Percentiles rank a stretch among this genome's conserved stretches.
These are phyloP conservation scores for Globisporangium perplexum DNA, from an alignment of 352 stramenopile species.

Conservation along the genomic window DNA sequence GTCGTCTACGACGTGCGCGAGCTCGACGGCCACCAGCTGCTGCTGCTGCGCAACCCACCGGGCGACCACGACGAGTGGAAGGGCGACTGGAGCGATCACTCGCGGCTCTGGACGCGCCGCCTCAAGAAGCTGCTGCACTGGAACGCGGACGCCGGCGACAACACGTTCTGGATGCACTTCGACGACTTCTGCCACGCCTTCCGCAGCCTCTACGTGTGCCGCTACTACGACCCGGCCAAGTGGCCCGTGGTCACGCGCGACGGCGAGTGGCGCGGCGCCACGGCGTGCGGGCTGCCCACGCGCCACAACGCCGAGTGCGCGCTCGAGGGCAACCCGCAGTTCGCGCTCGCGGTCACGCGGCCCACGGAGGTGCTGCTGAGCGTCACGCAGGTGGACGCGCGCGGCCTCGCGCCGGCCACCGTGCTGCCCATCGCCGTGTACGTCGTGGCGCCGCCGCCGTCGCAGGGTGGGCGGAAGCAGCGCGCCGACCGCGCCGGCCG, in stretches of 20 bases:
- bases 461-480: constrained; percentile 22
- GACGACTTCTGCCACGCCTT: constrained; percentile 92
- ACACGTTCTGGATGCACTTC: constrained; percentile 95
- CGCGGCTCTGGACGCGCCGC: constrained; percentile 86
- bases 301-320: constrained; percentile 73
- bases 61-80: constrained; percentile 91
- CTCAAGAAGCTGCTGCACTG: constrained; percentile 76
- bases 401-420: constrained; percentile 52
- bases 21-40: constrained; percentile 78
- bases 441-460: too few relatives aligned
- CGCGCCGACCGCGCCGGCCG: constrained; percentile 58
- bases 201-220: constrained; percentile 88
- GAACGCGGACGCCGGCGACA: constrained; percentile 69
- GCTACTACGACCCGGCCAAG: constrained; percentile 88
- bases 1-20: constrained; percentile 88
- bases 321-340: constrained; percentile 89
- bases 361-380: constrained; percentile 85
- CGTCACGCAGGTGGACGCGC: constrained; percentile 74
- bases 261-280: constrained; percentile 63
- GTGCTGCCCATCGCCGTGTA: constrained; percentile 71
- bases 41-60: constrained; percentile 90
- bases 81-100: constrained; percentile 91
- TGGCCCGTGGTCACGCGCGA: constrained; percentile 48
- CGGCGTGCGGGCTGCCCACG: constrained; percentile 78
- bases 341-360: constrained; percentile 56